These are phyloP conservation scores for Craspedostauros australis DNA, from an alignment of 108 stramenopile species.

Conservation along the genomic window DNA sequence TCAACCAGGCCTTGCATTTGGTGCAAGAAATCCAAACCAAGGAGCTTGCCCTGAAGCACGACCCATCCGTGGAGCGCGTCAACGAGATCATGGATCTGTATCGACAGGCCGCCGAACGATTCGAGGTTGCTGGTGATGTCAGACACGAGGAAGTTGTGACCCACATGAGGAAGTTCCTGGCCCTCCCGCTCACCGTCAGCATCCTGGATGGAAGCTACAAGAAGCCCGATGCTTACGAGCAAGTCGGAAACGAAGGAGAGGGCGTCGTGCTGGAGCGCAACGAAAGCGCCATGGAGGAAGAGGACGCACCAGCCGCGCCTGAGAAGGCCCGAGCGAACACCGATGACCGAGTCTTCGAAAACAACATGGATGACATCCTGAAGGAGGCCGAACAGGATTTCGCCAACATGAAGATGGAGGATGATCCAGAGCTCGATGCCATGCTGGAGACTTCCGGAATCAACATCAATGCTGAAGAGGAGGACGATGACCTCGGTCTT, in stretches of 20 bases:
- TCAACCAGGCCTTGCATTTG: constrained; percentile 76
- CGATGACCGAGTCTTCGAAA: constrained; percentile 38
- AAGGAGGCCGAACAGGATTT: constrained; percentile 68
- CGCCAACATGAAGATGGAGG: constrained; percentile 43
- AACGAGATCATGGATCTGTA: constrained; percentile 92
- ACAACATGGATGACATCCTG: constrained; percentile 57
- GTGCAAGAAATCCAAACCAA: constrained; percentile 83
- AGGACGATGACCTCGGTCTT: constrained; percentile 13
- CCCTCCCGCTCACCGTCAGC: constrained; percentile 64
- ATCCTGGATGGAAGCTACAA: constrained; percentile 77
- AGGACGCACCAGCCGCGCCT: constrained; percentile 2
- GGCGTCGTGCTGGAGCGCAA: constrained; percentile 62
- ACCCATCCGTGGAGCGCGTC: constrained; percentile 68
- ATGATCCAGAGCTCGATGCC: constrained; percentile 16
- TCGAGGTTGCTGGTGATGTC: constrained; percentile 79
- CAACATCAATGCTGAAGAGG: constrained; percentile 12
- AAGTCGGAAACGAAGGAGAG: constrained; percentile 24
- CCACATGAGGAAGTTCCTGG: constrained; percentile 83
- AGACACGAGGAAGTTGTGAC: constrained; percentile 82
- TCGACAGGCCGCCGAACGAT: constrained; percentile 84
- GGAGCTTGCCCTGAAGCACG: constrained; percentile 67
- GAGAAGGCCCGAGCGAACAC: background rate
- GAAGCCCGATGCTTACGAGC: constrained; percentile 18
- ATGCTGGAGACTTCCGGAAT: constrained; percentile 26
- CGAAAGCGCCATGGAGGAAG: too few relatives aligned